Conservation (phyloP, 2,329 filamentous ascomycete species). For the Aspergillus quadrilineatus region DNA sequence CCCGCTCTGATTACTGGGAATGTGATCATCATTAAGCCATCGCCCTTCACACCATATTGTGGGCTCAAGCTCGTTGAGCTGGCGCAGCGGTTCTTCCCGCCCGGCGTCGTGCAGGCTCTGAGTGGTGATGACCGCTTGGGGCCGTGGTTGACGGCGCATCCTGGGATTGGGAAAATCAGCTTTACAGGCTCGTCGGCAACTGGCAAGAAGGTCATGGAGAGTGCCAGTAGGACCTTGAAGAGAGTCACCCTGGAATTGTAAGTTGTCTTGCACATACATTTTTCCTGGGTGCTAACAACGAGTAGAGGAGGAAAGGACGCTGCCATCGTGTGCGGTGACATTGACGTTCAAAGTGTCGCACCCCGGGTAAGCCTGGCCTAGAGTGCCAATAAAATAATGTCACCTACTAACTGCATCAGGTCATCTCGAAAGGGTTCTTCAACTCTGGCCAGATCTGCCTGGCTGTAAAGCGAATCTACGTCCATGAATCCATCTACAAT, state of each 20-base stretch:
- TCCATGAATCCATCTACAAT: constrained; percentile 61
- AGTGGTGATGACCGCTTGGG: constrained; percentile 57
- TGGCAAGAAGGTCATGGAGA: constrained; percentile 51
- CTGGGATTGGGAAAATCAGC: constrained; percentile 56
- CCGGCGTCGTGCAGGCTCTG: constrained; percentile 57
- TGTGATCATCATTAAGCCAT: constrained; percentile 56
- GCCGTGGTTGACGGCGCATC: constrained; percentile 54
- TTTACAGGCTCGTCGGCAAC: constrained; percentile 59
- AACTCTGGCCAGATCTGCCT: constrained; percentile 59
- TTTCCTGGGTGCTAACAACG: no score
- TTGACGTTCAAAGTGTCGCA: constrained; percentile 49
- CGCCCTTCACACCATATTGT: constrained; percentile 54
- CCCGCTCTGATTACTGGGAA: constrained; percentile 54
- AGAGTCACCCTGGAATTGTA: constrained; percentile 52
- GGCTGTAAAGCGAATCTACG: constrained; percentile 59
- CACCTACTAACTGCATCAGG: constrained; percentile 20
- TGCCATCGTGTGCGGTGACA: constrained; percentile 54
- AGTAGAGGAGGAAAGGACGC: constrained; percentile 55
- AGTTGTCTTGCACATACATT: background rate
- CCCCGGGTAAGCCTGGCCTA: constrained; percentile 28
- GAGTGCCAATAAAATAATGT: background rate
- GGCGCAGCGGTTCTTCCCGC: constrained; percentile 50
- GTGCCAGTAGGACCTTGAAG: constrained; percentile 54
- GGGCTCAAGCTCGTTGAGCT: constrained; percentile 55
- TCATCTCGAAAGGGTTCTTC: constrained; percentile 51